Evolutionary conservation across 2,329 filamentous ascomycete genomes (phyloP), one percentile per base, ranked within the genome.

Genomic region (Fusarium subglutinans): DNA sequence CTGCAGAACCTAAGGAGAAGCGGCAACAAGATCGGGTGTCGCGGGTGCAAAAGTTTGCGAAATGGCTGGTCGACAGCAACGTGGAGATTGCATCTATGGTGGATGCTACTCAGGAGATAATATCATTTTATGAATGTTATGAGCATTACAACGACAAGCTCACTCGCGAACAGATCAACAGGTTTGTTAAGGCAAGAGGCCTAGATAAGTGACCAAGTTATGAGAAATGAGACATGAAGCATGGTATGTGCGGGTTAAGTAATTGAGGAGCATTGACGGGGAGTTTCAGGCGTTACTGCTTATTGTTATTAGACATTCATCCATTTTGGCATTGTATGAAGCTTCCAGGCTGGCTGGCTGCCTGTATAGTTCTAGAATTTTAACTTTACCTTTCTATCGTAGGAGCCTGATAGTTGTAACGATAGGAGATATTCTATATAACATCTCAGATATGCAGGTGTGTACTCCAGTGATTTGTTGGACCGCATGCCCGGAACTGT

Each of bases 41-140:
- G 58, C 91, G 92, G 75, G 87, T 97, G 45, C 88, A 90, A 78
- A 84, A 87, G 40, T 90, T 89, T 68, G 89, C 94, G 15, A 89
- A 90, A 45, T 98, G 95, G 92, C 86, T 98, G 64, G 93, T 95
- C 2, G 94, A 97, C 80, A 96, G 94, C 78, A 92, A 90, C 64
- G 90, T 98, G 48, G 94, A 97, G 77, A 93, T 98, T 78, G 90
- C 94, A 74, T 92, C 91, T 38, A 92, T 97, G 81, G 92, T 97
- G 57, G 94, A 98, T 82, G 94, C 93, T 79, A 96, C 94, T 1
- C 95, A 98, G 83, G 95, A 98, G 83, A 89, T 98, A 71, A 94
- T 98, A 60, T 95, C 94, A 8, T 89, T 98, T 72, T 98, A 98
- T 80, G 94, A 97, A 79, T 89, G 85, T 69, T 85, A 89, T 57